A percentile compares a stretch with the other conserved stretches of the same genome.
phyloP scores from a whole-genome alignment of 1,284 basidiomycete species.

The Apiotrichum laibachii region DNA sequence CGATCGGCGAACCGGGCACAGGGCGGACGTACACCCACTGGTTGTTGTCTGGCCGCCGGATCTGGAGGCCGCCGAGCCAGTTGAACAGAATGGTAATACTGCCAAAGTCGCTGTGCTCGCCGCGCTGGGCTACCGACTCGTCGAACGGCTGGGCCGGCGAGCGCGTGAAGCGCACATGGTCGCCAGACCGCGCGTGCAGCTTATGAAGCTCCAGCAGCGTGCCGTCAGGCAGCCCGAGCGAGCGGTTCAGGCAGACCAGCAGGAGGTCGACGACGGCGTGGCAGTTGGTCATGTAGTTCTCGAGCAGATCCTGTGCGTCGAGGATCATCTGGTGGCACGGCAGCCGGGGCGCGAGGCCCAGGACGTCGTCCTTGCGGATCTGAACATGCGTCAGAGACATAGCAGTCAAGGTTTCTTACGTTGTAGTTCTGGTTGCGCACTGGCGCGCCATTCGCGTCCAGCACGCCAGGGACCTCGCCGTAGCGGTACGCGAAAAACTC shows the following conservation, averaged over 20 bases:
- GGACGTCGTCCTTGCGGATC: constrained; percentile 33
- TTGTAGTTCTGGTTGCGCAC: constrained; percentile 29
- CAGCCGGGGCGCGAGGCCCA: constrained; percentile 20
- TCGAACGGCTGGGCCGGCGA: constrained; percentile 39
- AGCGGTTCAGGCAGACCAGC: constrained; percentile 59
- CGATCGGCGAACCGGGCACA: constrained; percentile 60
- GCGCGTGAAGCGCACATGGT: constrained; percentile 62
- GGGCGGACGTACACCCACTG: constrained; percentile 68
- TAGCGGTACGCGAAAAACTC: constrained; percentile 30
- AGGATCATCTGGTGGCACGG: constrained; percentile 22
- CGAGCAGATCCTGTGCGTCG: constrained; percentile 18
- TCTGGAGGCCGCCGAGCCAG: constrained; percentile 67
- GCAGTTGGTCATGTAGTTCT: constrained; percentile 24
- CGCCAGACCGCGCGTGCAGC: constrained; percentile 57
- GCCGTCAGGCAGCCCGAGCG: constrained; percentile 59
- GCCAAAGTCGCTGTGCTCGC: constrained; percentile 36
- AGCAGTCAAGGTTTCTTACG: constrained; percentile 12
- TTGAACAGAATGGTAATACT: constrained; percentile 51
- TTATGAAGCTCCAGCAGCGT: constrained; percentile 57
- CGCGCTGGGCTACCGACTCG: constrained; percentile 18
- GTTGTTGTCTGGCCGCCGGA: constrained; percentile 60
- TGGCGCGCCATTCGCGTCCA: constrained; percentile 13
- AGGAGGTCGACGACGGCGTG: constrained; percentile 58
- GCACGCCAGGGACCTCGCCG: constrained; percentile 11
- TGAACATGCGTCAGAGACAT: constrained; percentile 9